Percentiles rank a stretch among this genome's conserved stretches.
phyloP scores from a whole-genome alignment of 257 asterid species.

The Cynanchum wilfordii region DNA sequence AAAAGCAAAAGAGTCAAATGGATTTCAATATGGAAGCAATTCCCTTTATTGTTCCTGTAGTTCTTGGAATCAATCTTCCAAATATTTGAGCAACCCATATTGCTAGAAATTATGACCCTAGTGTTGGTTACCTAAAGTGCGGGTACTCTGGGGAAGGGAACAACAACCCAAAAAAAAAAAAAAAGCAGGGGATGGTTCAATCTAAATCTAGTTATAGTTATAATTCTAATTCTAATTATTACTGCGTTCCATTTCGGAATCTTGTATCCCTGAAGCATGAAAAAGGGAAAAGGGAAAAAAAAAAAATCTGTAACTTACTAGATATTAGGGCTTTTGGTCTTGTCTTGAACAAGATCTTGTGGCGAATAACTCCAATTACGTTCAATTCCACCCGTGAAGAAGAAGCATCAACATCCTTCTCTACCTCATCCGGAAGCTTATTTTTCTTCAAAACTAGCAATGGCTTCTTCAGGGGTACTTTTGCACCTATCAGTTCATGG shows the following conservation, averaged over 20 bases:
- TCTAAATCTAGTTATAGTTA: neutral
- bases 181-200: neutral
- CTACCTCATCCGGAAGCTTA: constrained; percentile 32
- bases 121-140: neutral
- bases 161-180: neutral
- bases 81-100: neutral
- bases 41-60: neutral
- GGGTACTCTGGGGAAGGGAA: neutral
- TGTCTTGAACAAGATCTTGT: constrained; percentile 72
- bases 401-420: constrained; percentile 8
- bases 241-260: neutral
- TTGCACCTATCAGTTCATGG: constrained; percentile 84
- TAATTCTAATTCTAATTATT: neutral
- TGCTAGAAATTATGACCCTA: neutral
- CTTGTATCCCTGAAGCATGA: neutral
- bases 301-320: constrained; percentile 33
- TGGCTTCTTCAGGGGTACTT: constrained; percentile 77
- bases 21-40: neutral
- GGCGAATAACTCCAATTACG: constrained; percentile 74
- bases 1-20: neutral
- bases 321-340: constrained; percentile 94
- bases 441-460: constrained; percentile 76
- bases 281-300: neutral
- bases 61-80: neutral
- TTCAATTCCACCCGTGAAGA: constrained; percentile 52